Evolutionary conservation across 768 basidiomycete species (phyloP), one percentile per base, ranked within the genome.

Genomic region (Trametopsis cervina): DNA sequence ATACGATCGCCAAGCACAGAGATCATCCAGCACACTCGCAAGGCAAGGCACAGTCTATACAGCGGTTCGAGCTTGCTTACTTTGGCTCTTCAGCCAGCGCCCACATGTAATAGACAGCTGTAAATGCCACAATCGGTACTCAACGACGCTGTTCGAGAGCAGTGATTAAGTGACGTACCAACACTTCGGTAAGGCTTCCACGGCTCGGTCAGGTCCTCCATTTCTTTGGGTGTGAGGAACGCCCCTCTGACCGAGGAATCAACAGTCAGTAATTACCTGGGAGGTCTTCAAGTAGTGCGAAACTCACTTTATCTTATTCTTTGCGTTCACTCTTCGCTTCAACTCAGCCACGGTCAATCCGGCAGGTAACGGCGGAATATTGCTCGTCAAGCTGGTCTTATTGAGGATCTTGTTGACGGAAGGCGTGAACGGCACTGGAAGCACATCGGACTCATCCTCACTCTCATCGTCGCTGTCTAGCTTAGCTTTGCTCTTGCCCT

Each of bases 71-170:
- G n/a, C n/a, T n/a, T n/a, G n/a, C n/a, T n/a, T 44, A 53, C 43
- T 58, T 57, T 2, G 55, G 41, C 18, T 56, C 54, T 24, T 62
- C 60, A 4, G 80, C 77, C 47, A 89, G 69, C 2, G 84, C 77
- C 89, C 89, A 93, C 87, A 90, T 91, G 65, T 88, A 90, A 64
- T 85, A 90, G 20, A 88, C 84, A 44, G 77, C 84, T 85, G 54
- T 24, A 39, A 44, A 43, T 15, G 50, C 49, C 26, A 46, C 40
- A 49, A n/a, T n/a, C n/a, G n/a, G n/a, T n/a, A 25, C 27, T 37
- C 36, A 20, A 54, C 24, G 10, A 49, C 24, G 6, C 15, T 38
- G 22, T 46, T 41, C 26, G 2, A 45, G 37, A 23, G 24, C 36
- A 35, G 26, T 4, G 9, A 9, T 46, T 26, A 25, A 5, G 5